Evolutionary conservation across 345 rosid genomes (phyloP).

Genomic region (Murraya paniculata): DNA sequence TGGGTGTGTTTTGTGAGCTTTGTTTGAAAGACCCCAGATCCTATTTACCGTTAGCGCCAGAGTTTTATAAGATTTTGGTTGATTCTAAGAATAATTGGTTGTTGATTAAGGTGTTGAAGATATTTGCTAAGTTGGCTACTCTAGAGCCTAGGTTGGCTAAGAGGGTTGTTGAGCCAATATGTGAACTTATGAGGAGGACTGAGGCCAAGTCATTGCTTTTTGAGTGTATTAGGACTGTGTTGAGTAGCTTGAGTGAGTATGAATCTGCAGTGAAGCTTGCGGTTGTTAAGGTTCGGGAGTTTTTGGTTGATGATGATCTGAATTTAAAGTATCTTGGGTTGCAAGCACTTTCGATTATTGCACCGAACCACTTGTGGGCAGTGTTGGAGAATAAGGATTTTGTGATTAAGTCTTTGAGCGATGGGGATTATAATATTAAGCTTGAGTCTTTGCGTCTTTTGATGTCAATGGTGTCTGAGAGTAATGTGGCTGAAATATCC

Average conservation of each 20-base stretch:
- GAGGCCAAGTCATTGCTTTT: conserved; percentile 82
- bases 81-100: conserved; percentile 95
- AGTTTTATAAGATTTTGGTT: conserved; percentile 73
- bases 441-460: conserved; percentile 72
- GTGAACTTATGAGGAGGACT: conserved; percentile 82
- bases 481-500: conserved; percentile 71
- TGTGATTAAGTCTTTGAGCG: conserved; percentile 81
- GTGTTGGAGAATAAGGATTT: conserved; percentile 86
- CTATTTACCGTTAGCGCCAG: conserved; percentile 85
- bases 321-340: conserved; percentile 94
- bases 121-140: conserved; percentile 68
- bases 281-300: conserved; percentile 54
- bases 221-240: conserved; percentile 83
- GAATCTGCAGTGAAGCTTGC: conserved; percentile 87
- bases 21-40: conserved; percentile 64
- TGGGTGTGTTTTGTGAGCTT: conserved; percentile 87
- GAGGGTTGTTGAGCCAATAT: conserved; percentile 75
- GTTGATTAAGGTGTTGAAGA: conserved; percentile 81
- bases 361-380: conserved; percentile 71
- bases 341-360: conserved; percentile 67
- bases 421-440: conserved; percentile 79
- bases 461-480: conserved; percentile 88
- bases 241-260: conserved; percentile 75
- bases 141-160: conserved; percentile 86
- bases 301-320: conserved; percentile 80